Conservation (phyloP, 106 monocot species). For the Xerophyta viscosa region DNA sequence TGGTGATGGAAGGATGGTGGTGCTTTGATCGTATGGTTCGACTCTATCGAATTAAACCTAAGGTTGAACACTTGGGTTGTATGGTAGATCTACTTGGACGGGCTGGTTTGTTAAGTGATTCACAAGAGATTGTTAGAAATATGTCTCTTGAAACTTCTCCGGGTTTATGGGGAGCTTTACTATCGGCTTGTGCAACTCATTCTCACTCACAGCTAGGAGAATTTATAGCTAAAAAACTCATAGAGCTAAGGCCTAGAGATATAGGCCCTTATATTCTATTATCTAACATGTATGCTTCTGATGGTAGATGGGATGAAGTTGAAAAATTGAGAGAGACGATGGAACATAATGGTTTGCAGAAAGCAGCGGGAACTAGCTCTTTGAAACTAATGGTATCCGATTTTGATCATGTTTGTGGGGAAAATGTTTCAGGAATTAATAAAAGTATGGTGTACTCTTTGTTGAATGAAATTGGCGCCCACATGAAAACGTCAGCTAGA, state of each 20-base stretch:
- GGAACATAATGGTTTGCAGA: conserved; percentile 44
- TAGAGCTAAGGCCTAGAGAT: conserved; percentile 42
- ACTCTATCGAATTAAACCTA: conserved; percentile 33
- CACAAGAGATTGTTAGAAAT: conserved; percentile 17
- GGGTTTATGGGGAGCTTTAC: conserved; percentile 37
- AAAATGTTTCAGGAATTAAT: no score
- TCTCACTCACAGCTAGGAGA: conserved; percentile 41
- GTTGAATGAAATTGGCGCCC: no score
- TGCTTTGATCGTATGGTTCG: conserved; percentile 57
- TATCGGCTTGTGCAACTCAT: conserved; percentile 39
- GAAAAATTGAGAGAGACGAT: conserved; percentile 52
- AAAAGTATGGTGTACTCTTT: no score
- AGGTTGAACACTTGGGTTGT: conserved; percentile 61
- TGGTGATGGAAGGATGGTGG: conserved; percentile 68
- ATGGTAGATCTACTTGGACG: conserved; percentile 64
- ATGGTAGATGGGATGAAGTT: conserved; percentile 61
- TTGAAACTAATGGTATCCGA: neutral
- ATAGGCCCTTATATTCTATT: conserved; percentile 46
- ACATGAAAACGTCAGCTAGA: no score
- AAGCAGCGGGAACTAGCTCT: conserved; percentile 33
- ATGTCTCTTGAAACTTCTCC: conserved; percentile 10
- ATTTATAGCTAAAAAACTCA: conserved; percentile 30
- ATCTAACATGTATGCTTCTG: conserved; percentile 63
- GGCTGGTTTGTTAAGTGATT: conserved; percentile 45
- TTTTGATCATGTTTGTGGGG: neutral